Conservation (phyloP, 2,329 filamentous ascomycete species). For the Hypomyces perniciosus region DNA sequence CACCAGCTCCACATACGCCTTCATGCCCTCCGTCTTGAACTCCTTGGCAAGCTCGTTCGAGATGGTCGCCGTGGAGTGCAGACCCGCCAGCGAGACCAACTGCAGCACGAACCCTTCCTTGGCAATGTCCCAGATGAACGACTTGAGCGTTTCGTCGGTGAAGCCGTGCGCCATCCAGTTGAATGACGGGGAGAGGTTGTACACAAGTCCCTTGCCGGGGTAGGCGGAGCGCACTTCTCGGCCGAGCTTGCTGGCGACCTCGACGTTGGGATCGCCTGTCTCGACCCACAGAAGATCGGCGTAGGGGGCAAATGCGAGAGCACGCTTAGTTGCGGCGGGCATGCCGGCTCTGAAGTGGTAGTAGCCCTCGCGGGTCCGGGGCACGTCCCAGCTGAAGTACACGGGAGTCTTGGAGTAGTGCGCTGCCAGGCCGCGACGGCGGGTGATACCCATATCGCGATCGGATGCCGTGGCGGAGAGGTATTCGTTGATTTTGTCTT, state of each 20-base stretch:
- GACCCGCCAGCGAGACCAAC: slow-evolving; percentile 59
- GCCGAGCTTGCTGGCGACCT: slow-evolving; percentile 69
- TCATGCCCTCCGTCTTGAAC: slow-evolving; percentile 91
- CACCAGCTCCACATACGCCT: slow-evolving; percentile 92
- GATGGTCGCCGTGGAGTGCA: slow-evolving; percentile 60
- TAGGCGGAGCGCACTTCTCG: slow-evolving; percentile 62
- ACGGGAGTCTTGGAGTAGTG: slow-evolving; percentile 62
- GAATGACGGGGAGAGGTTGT: slow-evolving; percentile 94
- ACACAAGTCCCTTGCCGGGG: slow-evolving; percentile 85
- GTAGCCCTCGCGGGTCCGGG: slow-evolving; percentile 87
- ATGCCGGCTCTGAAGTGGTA: slow-evolving; percentile 87
- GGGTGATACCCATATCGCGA: slow-evolving; percentile 69
- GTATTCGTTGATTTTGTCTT: slow-evolving; percentile 63
- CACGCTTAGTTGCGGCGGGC: slow-evolving; percentile 83
- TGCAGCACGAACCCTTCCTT: slow-evolving; percentile 73
- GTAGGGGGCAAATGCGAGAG: slow-evolving; percentile 83
- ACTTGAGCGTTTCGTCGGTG: slow-evolving; percentile 71
- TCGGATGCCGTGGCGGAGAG: slow-evolving; percentile 54
- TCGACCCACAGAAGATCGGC: slow-evolving; percentile 97
- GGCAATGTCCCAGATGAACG: slow-evolving; percentile 94
- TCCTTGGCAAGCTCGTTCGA: slow-evolving; percentile 68
- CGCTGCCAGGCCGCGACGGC: slow-evolving; percentile 66
- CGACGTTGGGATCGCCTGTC: slow-evolving; percentile 80
- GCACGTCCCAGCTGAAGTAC: slow-evolving; percentile 85
- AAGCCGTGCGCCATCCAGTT: slow-evolving; percentile 99